A percentile compares a stretch with the other conserved stretches of the same genome.
Evolutionary conservation across 495 filamentous ascomycete genomes (phyloP).

Genomic region (Diplogelasinospora grovesii): DNA sequence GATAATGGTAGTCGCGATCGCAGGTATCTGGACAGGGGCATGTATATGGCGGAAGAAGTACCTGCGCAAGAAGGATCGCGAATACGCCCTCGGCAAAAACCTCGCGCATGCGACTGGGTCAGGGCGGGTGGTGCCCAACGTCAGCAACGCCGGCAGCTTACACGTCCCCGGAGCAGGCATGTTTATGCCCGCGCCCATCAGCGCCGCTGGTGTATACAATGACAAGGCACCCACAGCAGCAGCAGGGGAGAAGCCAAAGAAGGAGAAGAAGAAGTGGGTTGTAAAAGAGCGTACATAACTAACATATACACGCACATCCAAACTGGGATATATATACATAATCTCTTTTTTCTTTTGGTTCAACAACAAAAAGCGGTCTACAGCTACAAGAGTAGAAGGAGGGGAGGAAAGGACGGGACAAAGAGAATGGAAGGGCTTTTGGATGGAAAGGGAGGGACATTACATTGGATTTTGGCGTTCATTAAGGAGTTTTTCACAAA

Average conservation of each 20-base stretch:
- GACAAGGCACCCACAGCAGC: no score
- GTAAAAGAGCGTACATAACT: conserved; percentile 30
- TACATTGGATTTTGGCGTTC: no score
- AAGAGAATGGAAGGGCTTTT: no score
- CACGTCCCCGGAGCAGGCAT: conserved; percentile 25
- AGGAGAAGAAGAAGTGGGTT: conserved; percentile 38
- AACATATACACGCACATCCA: not conserved
- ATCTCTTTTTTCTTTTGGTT: conserved; percentile 3
- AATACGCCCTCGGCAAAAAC: conserved; percentile 40
- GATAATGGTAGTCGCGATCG: conserved; percentile 44
- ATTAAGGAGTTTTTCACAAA: no score
- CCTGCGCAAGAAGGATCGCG: conserved; percentile 43
- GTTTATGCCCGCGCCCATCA: conserved; percentile 27
- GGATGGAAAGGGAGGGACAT: no score
- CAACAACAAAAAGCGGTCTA: no score
- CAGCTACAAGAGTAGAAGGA: no score
- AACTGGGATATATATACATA: no score
- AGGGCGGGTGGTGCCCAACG: conserved; percentile 24
- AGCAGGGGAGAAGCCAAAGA: conserved; percentile 20
- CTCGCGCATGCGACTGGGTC: conserved; percentile 23
- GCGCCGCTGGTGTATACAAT: conserved; percentile 20
- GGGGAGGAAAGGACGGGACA: conserved; percentile 2
- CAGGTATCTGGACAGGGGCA: conserved; percentile 47
- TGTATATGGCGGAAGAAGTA: conserved; percentile 47
- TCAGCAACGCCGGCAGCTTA: conserved; percentile 17